These are phyloP conservation scores for Sanghuangporus sanghuang DNA, from an alignment of 1,284 basidiomycete species.

Conservation along the genomic window DNA sequence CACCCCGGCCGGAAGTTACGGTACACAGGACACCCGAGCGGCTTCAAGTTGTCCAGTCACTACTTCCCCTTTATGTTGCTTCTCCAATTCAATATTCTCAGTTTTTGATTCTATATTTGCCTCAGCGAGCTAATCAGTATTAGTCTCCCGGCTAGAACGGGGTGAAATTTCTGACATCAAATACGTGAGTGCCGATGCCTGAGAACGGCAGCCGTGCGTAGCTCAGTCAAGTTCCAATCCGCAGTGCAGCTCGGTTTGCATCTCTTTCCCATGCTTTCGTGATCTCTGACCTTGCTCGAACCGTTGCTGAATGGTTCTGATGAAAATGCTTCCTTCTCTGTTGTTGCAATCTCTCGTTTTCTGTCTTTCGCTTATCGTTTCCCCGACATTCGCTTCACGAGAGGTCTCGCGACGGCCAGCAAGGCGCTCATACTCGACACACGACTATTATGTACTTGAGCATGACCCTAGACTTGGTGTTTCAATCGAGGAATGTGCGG, in stretches of 20 bases:
- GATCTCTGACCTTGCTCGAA: neutral
- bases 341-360: neutral
- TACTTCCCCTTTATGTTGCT: neutral
- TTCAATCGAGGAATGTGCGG: conserved; percentile 54
- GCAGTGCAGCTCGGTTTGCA: neutral
- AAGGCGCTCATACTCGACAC: conserved; percentile 65
- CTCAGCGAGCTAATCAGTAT: neutral
- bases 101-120: neutral
- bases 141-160: neutral
- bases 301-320: neutral
- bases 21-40: too few species aligned
- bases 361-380: neutral
- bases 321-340: neutral
- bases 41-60: neutral
- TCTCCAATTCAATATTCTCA: neutral
- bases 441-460: conserved; percentile 90
- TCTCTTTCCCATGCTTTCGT: conserved; percentile 4
- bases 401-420: conserved; percentile 25
- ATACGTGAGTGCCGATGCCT: neutral
- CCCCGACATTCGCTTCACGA: neutral
- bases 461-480: conserved; percentile 51
- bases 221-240: neutral
- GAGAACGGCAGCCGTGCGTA: neutral
- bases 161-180: neutral
- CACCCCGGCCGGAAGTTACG: neutral